Percentiles rank a stretch among this genome's conserved stretches.
Evolutionary conservation across 345 rosid species (phyloP).

Genomic region (Turnera subulata): DNA sequence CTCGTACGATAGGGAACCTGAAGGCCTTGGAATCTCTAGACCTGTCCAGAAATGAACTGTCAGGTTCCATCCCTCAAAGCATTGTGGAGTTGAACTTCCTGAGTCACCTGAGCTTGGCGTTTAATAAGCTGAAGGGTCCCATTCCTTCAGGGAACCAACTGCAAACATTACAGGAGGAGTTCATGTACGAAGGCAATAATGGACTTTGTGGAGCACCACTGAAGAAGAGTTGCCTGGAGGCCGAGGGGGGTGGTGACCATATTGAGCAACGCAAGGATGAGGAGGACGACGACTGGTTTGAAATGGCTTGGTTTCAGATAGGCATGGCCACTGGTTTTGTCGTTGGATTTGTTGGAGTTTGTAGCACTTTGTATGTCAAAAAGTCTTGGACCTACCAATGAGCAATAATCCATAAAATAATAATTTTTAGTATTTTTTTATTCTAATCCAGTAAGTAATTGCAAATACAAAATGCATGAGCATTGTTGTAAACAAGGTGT

Average conservation of each 20-base stretch:
- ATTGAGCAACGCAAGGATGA: neutral
- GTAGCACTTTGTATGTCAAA: slow-evolving; percentile 1
- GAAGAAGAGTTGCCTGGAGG: slow-evolving; percentile 1
- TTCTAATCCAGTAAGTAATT: too few species aligned
- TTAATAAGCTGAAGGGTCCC: slow-evolving; percentile 44
- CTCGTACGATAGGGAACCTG: slow-evolving; percentile 24
- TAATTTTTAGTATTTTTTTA: too few species aligned
- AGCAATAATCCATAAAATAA: too few species aligned
- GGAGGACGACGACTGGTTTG: neutral
- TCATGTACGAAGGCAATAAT: slow-evolving; percentile 16
- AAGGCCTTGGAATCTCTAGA: slow-evolving; percentile 36
- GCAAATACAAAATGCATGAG: too few species aligned
- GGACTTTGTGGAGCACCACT: slow-evolving; percentile 30
- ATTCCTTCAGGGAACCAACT: slow-evolving; percentile 34
- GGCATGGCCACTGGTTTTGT: slow-evolving; percentile 5
- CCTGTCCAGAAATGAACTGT: slow-evolving; percentile 26
- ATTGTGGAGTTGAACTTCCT: slow-evolving; percentile 33
- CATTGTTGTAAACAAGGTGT: too few species aligned
- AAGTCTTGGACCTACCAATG: slow-evolving; percentile 12
- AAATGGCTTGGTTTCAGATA: neutral
- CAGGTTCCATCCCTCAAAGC: slow-evolving; percentile 45
- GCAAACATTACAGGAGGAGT: slow-evolving; percentile 13
- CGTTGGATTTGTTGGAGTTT: slow-evolving; percentile 7
- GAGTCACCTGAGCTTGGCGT: slow-evolving; percentile 33
- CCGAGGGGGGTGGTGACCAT: neutral